Percentiles rank a stretch among this genome's conserved stretches.
Conservation (phyloP, 139 green algal species). For the Axilococcus clingmanii region DNA sequence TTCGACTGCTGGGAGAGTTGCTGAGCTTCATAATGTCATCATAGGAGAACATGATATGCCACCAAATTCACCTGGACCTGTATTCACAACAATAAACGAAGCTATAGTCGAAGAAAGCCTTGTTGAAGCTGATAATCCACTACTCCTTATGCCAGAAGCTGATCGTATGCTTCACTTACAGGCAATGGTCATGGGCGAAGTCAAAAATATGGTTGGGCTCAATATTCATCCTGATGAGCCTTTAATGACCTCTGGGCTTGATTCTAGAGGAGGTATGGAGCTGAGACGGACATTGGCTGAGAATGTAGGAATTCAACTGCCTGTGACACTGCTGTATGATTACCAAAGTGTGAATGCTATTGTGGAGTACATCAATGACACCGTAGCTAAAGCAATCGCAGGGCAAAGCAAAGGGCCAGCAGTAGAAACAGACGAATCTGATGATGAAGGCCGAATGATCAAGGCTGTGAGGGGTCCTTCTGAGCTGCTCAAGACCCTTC, state of each 20-base stretch:
- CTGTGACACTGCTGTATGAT: constrained; percentile 79
- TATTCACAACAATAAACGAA: background rate
- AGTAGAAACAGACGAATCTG: background rate
- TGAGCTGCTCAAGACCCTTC: constrained; percentile 63
- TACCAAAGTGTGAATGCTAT: constrained; percentile 56
- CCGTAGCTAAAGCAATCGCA: background rate
- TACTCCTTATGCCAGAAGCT: constrained; percentile 47
- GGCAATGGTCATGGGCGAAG: constrained; percentile 58
- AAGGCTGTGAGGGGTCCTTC: constrained; percentile 10
- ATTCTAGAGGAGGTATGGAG: constrained; percentile 76
- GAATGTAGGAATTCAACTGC: constrained; percentile 48
- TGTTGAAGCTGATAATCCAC: constrained; percentile 25
- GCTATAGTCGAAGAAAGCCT: background rate
- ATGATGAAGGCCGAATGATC: constrained; percentile 1
- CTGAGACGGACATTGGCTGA: constrained; percentile 66
- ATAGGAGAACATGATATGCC: constrained; percentile 26
- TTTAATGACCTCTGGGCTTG: constrained; percentile 37
- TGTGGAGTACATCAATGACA: constrained; percentile 26
- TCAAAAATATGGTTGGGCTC: constrained; percentile 46
- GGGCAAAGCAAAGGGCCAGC: background rate
- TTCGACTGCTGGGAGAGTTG: background rate
- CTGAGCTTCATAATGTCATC: background rate
- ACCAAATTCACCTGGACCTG: constrained; percentile 9
- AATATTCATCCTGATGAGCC: constrained; percentile 51
- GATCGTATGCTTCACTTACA: constrained; percentile 55